Base-by-base conservation (phyloP, 2,329 filamentous ascomycete species). In the Talaromyces sp. region DNA sequence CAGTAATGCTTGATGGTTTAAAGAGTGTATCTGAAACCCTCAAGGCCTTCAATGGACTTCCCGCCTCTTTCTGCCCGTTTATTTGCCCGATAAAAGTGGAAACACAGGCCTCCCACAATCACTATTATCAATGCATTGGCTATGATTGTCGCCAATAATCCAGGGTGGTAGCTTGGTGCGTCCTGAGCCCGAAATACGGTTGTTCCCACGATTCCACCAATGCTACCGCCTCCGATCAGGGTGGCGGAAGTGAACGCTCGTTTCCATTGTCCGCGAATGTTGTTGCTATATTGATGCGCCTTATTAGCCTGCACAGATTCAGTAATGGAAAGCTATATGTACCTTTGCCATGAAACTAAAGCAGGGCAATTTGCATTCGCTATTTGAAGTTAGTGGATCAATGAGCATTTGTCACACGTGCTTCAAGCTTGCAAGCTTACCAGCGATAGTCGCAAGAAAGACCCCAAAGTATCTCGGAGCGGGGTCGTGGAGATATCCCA, bases 221-320 rank as follows among this genome's bases (percentile, higher is more conserved):
- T 55, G 13, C 55, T 50, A 11, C 60, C 60, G 10, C 40, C 52
- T 9, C 57, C 55, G 10, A 93, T 86, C 3, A 91, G 79, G 0
- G 86, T 86, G 2, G 89, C 88, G 47, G 84, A 88, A 69, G 84
- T 86, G 62, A 93, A 86, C 1, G 89, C 89, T 42, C 90, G 85
- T 77, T 93, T 93, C 88, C 89, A 93, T 75, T 93, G 89, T 0
- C 89, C 90, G 47, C 88, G 84, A 65, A 94, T 87, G 71, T 93
- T 94, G 75, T 92, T 93, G 41, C 88, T 35, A 13, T 6, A 35
- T 14, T 35, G n/a, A 11, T 35, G 4, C 14, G 4, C 5, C 14
- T 35, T 13, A 11, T 35, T 35, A 35, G 32, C 11, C 14, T 13
- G 14, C 14, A 4, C 87, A 51, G 22, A 19, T 8, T 17, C 7